Evolutionary conservation across 352 stramenopile species (phyloP).

Genomic region (Saprolegnia diclina): DNA sequence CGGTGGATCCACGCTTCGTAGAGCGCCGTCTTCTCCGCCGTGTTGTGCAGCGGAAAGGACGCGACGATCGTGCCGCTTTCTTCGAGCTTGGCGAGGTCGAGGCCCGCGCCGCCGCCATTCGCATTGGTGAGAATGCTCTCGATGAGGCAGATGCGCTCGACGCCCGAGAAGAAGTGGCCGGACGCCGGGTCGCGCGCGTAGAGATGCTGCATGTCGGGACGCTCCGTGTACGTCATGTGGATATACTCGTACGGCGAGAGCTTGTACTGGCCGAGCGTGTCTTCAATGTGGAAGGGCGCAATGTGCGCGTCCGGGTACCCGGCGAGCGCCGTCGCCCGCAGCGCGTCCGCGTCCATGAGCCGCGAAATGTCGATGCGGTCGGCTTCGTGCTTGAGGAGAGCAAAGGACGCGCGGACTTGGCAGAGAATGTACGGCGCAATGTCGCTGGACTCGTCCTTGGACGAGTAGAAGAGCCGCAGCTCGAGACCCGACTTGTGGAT

Average conservation of each 20-base stretch:
- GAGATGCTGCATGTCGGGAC: slow-evolving; percentile 56
- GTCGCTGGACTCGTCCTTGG: slow-evolving; percentile 37
- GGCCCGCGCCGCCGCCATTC: slow-evolving; percentile 29
- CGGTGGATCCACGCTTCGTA: slow-evolving; percentile 53
- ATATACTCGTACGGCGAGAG: slow-evolving; percentile 82
- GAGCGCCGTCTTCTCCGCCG: slow-evolving; percentile 52
- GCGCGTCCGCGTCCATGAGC: slow-evolving; percentile 56
- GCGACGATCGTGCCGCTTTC: slow-evolving; percentile 69
- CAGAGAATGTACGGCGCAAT: slow-evolving; percentile 51
- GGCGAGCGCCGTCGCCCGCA: slow-evolving; percentile 53
- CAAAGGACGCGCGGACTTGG: slow-evolving; percentile 67
- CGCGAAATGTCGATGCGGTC: slow-evolving; percentile 66
- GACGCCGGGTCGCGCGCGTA: slow-evolving; percentile 34
- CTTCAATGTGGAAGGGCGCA: slow-evolving; percentile 69
- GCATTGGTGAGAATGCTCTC: slow-evolving; percentile 82
- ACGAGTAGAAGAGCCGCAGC: slow-evolving; percentile 69
- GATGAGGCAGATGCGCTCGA: slow-evolving; percentile 68
- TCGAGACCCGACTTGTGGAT: slow-evolving; percentile 51
- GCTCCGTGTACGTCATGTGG: slow-evolving; percentile 72
- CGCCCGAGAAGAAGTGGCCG: slow-evolving; percentile 55
- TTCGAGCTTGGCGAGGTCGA: slow-evolving; percentile 53
- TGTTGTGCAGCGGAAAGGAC: slow-evolving; percentile 69
- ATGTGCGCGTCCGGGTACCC: slow-evolving; percentile 64
- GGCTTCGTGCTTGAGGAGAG: slow-evolving; percentile 59
- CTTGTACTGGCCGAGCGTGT: slow-evolving; percentile 64